Evolutionary conservation across 106 monocot genomes (phyloP).

Genomic region (Vanilla planifolia): DNA sequence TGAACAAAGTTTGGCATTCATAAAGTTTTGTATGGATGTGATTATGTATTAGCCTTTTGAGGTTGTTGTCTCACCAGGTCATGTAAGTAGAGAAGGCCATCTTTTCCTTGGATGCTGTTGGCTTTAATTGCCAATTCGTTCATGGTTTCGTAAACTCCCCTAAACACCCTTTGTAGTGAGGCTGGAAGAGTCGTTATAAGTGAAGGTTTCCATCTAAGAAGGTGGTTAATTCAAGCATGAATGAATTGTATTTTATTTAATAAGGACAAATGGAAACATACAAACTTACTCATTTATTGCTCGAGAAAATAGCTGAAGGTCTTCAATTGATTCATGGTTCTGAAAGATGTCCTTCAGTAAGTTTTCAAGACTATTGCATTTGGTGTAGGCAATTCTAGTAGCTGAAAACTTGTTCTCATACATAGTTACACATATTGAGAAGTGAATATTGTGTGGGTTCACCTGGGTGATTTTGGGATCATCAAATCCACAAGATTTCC

Average conservation of each 20-base stretch:
- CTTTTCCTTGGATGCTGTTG: slow-evolving; percentile 20
- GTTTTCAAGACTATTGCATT: slow-evolving; percentile 26
- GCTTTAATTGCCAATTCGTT: too few relatives aligned
- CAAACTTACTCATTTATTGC: slow-evolving; percentile 18
- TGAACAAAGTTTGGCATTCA: too few relatives aligned
- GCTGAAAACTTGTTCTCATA: slow-evolving; percentile 19
- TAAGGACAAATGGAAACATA: neutral
- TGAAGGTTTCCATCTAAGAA: slow-evolving; percentile 23
- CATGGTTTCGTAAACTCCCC: slow-evolving; percentile 8
- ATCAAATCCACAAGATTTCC: slow-evolving; percentile 13
- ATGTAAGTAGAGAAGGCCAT: slow-evolving; percentile 30
- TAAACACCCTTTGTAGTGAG: slow-evolving; percentile 9
- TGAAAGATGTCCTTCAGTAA: slow-evolving; percentile 18
- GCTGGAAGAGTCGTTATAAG: neutral
- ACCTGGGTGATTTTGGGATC: slow-evolving; percentile 4
- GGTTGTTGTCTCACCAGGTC: slow-evolving; percentile 21
- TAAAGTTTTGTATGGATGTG: too few relatives aligned
- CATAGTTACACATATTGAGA: slow-evolving; percentile 24
- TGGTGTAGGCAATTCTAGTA: slow-evolving; percentile 26
- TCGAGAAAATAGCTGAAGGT: slow-evolving; percentile 10
- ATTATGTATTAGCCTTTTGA: too few relatives aligned
- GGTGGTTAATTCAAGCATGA: neutral
- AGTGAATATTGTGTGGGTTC: slow-evolving; percentile 23
- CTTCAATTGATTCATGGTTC: slow-evolving; percentile 15
- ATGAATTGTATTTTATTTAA: neutral